phyloP scores from a whole-genome alignment of 345 rosid genomes.

The Salix brachista region DNA sequence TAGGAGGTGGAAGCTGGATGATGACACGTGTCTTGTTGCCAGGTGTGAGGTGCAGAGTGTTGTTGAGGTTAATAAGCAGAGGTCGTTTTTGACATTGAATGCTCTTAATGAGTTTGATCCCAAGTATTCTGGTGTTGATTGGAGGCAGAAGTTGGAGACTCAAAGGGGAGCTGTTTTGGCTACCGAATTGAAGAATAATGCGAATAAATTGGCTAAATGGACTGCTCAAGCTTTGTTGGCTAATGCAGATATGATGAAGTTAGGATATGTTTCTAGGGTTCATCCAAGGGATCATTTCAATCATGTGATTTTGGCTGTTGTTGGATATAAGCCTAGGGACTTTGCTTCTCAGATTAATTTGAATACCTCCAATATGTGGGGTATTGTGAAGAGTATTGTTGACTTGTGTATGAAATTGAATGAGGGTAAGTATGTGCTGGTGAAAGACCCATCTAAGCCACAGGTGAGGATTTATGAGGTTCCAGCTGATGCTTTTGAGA shows the following conservation, averaged over 20 bases:
- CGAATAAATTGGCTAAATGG: slow-evolving; percentile 94
- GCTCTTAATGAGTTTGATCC: slow-evolving; percentile 96
- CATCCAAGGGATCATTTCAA: slow-evolving; percentile 98
- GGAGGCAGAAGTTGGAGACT: slow-evolving; percentile 98
- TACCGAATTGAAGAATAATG: slow-evolving; percentile 92
- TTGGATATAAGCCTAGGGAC: slow-evolving; percentile 86
- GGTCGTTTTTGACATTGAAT: slow-evolving; percentile 72
- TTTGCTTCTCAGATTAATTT: slow-evolving; percentile 90
- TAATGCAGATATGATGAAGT: slow-evolving; percentile 92
- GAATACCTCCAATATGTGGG: slow-evolving; percentile 91
- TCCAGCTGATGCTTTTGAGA: slow-evolving; percentile 96
- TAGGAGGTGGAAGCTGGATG: slow-evolving; percentile 93
- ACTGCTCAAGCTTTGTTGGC: slow-evolving; percentile 91
- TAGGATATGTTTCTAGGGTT: slow-evolving; percentile 92
- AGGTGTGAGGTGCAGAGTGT: slow-evolving; percentile 94
- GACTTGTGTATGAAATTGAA: slow-evolving; percentile 89
- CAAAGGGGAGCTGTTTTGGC: slow-evolving; percentile 98
- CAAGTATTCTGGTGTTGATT: slow-evolving; percentile 92
- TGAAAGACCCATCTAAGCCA: slow-evolving; percentile 91
- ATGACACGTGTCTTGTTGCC: slow-evolving; percentile 66
- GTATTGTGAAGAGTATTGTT: slow-evolving; percentile 88
- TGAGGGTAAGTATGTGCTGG: slow-evolving; percentile 89
- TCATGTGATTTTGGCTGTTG: slow-evolving; percentile 84
- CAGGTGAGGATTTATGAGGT: slow-evolving; percentile 93
- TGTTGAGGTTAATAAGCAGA: slow-evolving; percentile 71